Evolutionary conservation across 257 asterid species (phyloP).

Genomic region (Solanum pennellii): DNA sequence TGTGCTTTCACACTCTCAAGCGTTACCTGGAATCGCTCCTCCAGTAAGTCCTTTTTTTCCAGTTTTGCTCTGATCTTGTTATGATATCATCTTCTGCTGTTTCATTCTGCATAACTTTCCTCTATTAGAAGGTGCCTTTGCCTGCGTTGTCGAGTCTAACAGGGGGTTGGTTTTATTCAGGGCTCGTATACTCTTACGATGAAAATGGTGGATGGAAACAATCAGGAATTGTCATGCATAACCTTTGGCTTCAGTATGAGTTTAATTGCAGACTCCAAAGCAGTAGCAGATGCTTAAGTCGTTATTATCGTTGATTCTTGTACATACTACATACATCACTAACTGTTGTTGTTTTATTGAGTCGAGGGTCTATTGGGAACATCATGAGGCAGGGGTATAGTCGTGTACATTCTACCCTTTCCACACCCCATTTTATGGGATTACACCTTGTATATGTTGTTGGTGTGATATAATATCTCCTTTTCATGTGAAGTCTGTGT

Average conservation of each 20-base stretch:
- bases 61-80: neutral
- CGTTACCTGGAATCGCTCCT: slow-evolving; percentile 19
- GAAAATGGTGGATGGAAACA: slow-evolving; percentile 11
- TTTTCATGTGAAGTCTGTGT: too few relatives aligned
- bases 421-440: neutral
- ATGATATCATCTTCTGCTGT: neutral
- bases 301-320: neutral
- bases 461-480: too few relatives aligned
- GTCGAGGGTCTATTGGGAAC: neutral
- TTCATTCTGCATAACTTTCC: neutral
- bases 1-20: slow-evolving; percentile 13
- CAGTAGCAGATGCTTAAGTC: neutral
- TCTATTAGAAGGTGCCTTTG: neutral
- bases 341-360: neutral
- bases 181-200: slow-evolving; percentile 22
- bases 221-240: slow-evolving; percentile 20
- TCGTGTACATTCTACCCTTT: neutral
- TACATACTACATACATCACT: neutral
- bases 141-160: neutral
- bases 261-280: slow-evolving; percentile 6
- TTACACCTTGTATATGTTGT: neutral
- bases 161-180: neutral
- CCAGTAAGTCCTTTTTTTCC: slow-evolving; percentile 12
- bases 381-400: neutral
- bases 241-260: slow-evolving; percentile 27